phyloP scores from a whole-genome alignment of 169 alveolate species.

The Plasmodium ovale region DNA sequence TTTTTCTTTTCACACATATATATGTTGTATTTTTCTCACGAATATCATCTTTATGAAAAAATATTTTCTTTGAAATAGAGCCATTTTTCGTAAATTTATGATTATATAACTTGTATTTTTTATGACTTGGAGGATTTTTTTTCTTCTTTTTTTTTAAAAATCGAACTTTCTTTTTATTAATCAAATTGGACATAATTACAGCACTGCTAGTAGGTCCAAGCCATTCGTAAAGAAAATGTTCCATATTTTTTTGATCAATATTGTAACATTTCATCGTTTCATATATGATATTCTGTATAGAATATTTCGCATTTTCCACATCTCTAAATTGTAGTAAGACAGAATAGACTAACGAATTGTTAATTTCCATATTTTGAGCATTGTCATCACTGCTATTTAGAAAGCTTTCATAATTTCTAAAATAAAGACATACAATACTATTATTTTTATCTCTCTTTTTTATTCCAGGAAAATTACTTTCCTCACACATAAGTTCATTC shows the following conservation, averaged over 20 bases:
- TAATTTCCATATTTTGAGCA: slow-evolving; percentile 11
- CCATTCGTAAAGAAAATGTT: slow-evolving; percentile 60
- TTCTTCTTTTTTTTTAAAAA: slow-evolving; percentile 46
- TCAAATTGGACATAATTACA: slow-evolving; percentile 31
- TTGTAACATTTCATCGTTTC: slow-evolving; percentile 55
- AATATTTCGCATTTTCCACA: slow-evolving; percentile 50
- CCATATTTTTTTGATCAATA: slow-evolving; percentile 18
- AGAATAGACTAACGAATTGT: slow-evolving; percentile 33
- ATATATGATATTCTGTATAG: slow-evolving; percentile 60
- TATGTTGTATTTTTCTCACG: neutral
- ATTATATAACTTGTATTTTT: neutral
- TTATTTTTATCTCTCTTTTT: neutral
- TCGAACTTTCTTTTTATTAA: slow-evolving; percentile 62
- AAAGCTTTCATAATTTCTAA: slow-evolving; percentile 32
- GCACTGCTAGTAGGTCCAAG: slow-evolving; percentile 71
- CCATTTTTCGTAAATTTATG: neutral
- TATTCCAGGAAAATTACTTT: neutral
- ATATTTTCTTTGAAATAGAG: neutral
- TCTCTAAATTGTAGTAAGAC: slow-evolving; percentile 47
- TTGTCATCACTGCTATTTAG: slow-evolving; percentile 14
- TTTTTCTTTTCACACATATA: slow-evolving; percentile 26
- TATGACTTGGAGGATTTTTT: neutral
- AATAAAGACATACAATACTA: slow-evolving; percentile 4
- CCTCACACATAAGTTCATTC: neutral
- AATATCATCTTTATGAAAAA: neutral